A percentile compares a stretch with the other conserved stretches of the same genome.
These are phyloP conservation scores for Ophiocordyceps sinensis DNA, from an alignment of 2,329 filamentous ascomycete genomes.

Conservation along the genomic window DNA sequence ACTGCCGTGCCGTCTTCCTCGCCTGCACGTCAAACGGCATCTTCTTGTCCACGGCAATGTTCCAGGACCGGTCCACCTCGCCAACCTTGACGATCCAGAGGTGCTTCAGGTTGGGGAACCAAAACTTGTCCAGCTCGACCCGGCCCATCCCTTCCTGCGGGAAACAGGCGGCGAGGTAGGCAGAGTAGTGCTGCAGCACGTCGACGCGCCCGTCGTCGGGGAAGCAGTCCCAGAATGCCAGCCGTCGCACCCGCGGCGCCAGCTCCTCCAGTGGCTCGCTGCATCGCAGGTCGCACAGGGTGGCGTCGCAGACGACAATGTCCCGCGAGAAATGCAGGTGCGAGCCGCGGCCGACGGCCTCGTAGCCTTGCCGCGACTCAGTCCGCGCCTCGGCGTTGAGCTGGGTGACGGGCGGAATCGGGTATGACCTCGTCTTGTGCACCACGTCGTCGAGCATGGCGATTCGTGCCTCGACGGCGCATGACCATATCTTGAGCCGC, in stretches of 20 bases:
- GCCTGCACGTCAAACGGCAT: conserved; percentile 15
- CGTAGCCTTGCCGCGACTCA: conserved; percentile 20
- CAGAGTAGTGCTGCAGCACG: conserved; percentile 17
- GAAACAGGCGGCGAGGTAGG: conserved; percentile 19
- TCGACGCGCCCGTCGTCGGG: conserved; percentile 22
- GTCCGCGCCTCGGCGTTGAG: conserved; percentile 19
- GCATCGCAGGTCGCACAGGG: conserved; percentile 17
- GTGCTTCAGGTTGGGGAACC: conserved; percentile 23
- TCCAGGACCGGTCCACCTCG: conserved; percentile 21
- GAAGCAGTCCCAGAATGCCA: conserved; percentile 25
- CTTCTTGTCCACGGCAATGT: conserved; percentile 16
- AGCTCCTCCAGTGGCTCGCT: conserved; percentile 18
- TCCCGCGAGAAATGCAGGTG: conserved; percentile 21
- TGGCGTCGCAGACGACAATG: conserved; percentile 23
- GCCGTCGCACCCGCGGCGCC: conserved; percentile 17
- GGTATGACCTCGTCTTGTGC: conserved; percentile 14
- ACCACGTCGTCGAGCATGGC: conserved; percentile 20
- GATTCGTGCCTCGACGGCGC: conserved; percentile 20
- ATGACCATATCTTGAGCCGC: conserved; percentile 22
- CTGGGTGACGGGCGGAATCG: conserved; percentile 20
- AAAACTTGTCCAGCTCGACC: conserved; percentile 21
- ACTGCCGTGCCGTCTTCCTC: conserved; percentile 19
- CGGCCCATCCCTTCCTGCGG: conserved; percentile 15
- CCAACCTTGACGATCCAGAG: conserved; percentile 25
- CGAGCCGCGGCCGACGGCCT: conserved; percentile 18